These are phyloP conservation scores for Carnegiea gigantea DNA, from an alignment of 179 eudicot species.

Conservation along the genomic window DNA sequence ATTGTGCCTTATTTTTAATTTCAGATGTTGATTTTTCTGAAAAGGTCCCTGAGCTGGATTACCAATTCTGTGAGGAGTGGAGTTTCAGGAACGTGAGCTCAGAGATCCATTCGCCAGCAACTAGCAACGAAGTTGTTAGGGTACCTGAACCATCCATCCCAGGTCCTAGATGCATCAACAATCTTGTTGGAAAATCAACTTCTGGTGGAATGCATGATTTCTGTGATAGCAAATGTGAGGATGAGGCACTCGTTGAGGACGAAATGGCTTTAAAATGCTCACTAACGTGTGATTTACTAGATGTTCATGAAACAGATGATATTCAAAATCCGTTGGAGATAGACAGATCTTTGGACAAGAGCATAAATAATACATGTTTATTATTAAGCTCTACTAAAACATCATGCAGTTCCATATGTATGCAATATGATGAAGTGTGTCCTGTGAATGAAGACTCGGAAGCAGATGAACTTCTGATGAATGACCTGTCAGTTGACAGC, in stretches of 20 bases:
- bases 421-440: conserved; percentile 1
- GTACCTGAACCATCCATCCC: conserved; percentile 27
- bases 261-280: conserved; percentile 11
- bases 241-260: not conserved
- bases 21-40: conserved; percentile 52
- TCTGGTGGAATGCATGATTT: conserved; percentile 10
- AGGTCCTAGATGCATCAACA: conserved; percentile 24
- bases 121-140: conserved; percentile 33
- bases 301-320: not conserved
- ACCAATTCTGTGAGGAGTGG: conserved; percentile 41
- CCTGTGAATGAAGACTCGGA: conserved; percentile 7
- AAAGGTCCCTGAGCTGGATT: conserved; percentile 45
- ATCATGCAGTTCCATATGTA: conserved; percentile 4
- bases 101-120: conserved; percentile 35
- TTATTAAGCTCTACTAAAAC: not conserved
- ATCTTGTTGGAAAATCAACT: conserved; percentile 20
- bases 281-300: not conserved
- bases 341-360: conserved; percentile 1
- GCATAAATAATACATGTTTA: not conserved
- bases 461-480: conserved; percentile 1
- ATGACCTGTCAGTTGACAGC: conserved; percentile 22
- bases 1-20: conserved; percentile 6
- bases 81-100: conserved; percentile 36
- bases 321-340: not conserved
- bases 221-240: conserved; percentile 12